Evolutionary conservation across 192 early-diverging fungal species (phyloP), one percentile per base, ranked within the genome.

Genomic region (Geranomyces michiganensis): DNA sequence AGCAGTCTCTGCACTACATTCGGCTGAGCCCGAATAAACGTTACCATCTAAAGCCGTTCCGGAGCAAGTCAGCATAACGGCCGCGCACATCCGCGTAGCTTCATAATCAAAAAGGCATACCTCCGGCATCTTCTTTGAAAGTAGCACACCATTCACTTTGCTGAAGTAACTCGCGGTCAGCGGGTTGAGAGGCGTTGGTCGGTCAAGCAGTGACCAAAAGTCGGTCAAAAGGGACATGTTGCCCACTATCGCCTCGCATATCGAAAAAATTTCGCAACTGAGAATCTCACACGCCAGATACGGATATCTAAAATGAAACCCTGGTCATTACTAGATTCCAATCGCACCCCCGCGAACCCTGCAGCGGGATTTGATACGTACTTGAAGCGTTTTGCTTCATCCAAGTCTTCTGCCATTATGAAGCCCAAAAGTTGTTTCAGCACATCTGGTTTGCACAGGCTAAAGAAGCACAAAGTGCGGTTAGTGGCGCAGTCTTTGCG

Each of bases 151-250:
- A 81, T 95, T 94, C 22, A 96, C 92, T 81, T 96, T 96, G 69
- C 84, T 85, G 78, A 97, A 99, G 78, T 94, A 93, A 49, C 89
- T 92, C 21, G 96, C 92, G 67, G 94, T 93, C 29, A 92, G 79
- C 14, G 88, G 81, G 72, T 94, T 86, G 68, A 96, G 77, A 66
- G 89, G 88, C 14, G 87, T 85, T 8, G 85, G 86, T 36, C 85
- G 84, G 75, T 94, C 92, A 71, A 99, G 81, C 46, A 94, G 81
- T 29, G 83, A 82, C 96, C 96, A 97, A 67, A 97, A 92, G 49
- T 86, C 79, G 67, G 87, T 86, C 15, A 99, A 81, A 48, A 96
- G 82, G 44, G 91, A 87, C 12, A 72, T 77, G 68, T 92, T 89
- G 13, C 84, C 80, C 27, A 95, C 71, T 6, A 90, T 80, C 0